Evolutionary conservation across 176 grass and related monocot species (phyloP), one percentile per base, ranked within the genome.

Genomic region (Rhynchospora pubera): DNA sequence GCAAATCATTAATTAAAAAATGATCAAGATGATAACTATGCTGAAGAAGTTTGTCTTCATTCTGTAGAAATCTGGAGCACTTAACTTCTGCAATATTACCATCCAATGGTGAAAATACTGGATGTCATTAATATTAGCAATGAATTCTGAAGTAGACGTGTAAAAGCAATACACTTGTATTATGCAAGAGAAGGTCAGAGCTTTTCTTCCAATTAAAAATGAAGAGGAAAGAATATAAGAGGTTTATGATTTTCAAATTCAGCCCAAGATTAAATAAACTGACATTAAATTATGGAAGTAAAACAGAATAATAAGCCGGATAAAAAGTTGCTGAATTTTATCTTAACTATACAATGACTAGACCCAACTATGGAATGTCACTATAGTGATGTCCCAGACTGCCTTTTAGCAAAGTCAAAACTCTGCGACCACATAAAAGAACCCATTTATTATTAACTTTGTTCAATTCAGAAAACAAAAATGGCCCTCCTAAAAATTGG

Each of bases 401-500:
- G 12, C 44, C 47, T 82, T 82, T 82, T 67, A 59, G 21, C 78
- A 80, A 39, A 80, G 59, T 80, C 57, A 80, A 62, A 62, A 11
- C 77, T 62, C 19, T 18, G 6, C 9, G 43, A 80, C 59, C 79
- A 65, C 79, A 82, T 48, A 82, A 26, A 82, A 66, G 7, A 23
- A 66, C 24, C 58, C 12, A 82, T 45, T 82, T 65, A 50, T 51
- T 65, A 82, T 32, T n/a, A 80, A 16, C 2, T 18, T 62, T 62
- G 53, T 82, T 65, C 79, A 82, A 82, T 50, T 5, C 43, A 21
- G 39, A 39, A 61, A 80, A 66, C 21, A 82, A 82, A 82, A 65
- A 52, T 80, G 42, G 32, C 30, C n/a, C 23, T 79, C 58, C 78
- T 61, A 80, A 80, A 39, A 80, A 61, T 61, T 9, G 22, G n/a